Base-by-base conservation (phyloP, 2,329 filamentous ascomycete genomes). In the Penicillium psychrosexuale region DNA sequence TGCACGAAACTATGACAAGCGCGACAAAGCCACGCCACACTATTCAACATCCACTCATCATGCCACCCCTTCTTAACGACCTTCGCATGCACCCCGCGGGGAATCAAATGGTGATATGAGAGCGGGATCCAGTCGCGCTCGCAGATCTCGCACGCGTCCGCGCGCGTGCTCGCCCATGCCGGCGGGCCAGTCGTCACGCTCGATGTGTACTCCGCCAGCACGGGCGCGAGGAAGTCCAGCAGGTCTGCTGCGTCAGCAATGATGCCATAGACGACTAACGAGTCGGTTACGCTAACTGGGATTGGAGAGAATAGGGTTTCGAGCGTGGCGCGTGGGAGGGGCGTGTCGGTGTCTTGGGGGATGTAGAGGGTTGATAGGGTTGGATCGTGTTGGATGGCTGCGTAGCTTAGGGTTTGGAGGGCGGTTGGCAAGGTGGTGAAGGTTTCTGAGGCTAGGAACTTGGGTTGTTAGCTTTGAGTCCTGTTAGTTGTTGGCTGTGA, bases 1-100 rank as follows among this genome's bases (percentile, higher is more conserved):
- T 95, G 91, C 69, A 95, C 89, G 69, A 90, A 91, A 39, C 82
- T 84, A 76, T 96, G 91, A 66, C 91, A 96, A 2, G 90, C 88
- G 47, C 90, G 80, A 72, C 91, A 95, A 61, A 96, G 73, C 90
- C 90, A 95, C 12, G 91, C 90, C 19, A 94, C 91, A 68, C 85
- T 91, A 65, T 89, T 84, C 71, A 95, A 70, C 73, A 85, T 83
- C 70, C 89, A 88, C 59, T 85, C 83, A 3, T 82, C 81, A 75
- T 92, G 89, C 90, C 90, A 95, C 1, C 87, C 88, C 39, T 89
- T 79, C 77, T 89, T 90, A 37, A 90, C 70, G 3, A 83, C 89
- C 69, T 91, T 90, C 8, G 82, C 85, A 72, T 95, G 90, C 56
- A 90, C 85, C 40, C 83, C 82, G 38, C 84, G 82, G n/a, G 91